These are phyloP conservation scores for Dactylorhiza incarnata DNA, from an alignment of 106 monocot genomes.

Conservation along the genomic window DNA sequence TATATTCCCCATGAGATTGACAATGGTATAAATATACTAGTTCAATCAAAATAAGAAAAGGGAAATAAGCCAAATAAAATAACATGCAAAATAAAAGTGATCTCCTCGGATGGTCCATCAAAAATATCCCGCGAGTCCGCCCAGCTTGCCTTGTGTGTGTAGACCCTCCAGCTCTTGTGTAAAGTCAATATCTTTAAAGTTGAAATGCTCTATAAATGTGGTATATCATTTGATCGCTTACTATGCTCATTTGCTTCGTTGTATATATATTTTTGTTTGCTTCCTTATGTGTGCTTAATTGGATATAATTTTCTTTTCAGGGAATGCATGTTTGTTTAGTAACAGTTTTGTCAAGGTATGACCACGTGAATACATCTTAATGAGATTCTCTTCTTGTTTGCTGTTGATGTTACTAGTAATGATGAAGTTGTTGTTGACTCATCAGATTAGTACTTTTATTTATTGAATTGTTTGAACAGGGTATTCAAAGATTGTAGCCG, in stretches of 20 bases:
- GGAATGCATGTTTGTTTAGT: constrained; percentile 93
- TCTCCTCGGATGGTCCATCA: no score
- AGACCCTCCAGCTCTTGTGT: background rate
- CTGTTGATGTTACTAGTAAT: background rate
- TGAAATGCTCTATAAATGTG: background rate
- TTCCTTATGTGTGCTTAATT: background rate
- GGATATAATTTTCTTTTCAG: constrained; percentile 38
- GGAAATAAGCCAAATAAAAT: no score
- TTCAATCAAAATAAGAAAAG: no score
- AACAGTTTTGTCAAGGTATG: constrained; percentile 66
- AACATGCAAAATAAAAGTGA: no score
- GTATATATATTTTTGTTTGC: background rate
- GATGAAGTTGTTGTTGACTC: background rate
- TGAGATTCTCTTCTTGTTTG: background rate
- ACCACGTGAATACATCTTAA: background rate
- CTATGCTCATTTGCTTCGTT: background rate
- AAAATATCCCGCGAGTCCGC: no score
- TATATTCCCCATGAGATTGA: no score
- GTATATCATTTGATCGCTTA: background rate
- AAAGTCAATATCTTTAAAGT: background rate
- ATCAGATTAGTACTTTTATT: background rate
- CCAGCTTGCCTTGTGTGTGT: no score
- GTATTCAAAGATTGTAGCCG: constrained; percentile 45
- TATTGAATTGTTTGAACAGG: constrained; percentile 23
- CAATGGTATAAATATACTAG: no score